Percentiles rank a stretch among this genome's conserved stretches.
Conservation (phyloP, 2,329 filamentous ascomycete genomes). For the Phialocephala sp. region DNA sequence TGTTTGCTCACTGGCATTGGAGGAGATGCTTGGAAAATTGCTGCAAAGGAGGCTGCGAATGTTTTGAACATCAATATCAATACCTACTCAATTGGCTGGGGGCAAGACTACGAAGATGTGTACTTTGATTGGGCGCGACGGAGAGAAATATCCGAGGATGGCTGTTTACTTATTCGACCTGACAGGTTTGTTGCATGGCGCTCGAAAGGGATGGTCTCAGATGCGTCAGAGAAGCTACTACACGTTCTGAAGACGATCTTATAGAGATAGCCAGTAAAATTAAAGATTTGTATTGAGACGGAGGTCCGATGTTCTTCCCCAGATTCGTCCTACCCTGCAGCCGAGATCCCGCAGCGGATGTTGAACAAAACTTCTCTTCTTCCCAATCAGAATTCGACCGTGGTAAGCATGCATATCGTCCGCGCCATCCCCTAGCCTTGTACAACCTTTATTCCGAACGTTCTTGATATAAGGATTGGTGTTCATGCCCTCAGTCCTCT, state of each 20-base stretch:
- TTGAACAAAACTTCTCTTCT: neutral
- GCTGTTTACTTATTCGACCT: constrained; percentile 62
- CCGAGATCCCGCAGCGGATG: neutral
- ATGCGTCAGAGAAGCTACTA: constrained; percentile 23
- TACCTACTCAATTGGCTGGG: constrained; percentile 59
- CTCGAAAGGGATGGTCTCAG: constrained; percentile 19
- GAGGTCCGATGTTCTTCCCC: neutral
- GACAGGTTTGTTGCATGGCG: constrained; percentile 51
- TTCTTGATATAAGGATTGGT: neutral
- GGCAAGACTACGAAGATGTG: constrained; percentile 65
- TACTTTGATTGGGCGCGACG: constrained; percentile 64
- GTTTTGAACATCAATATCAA: constrained; percentile 53
- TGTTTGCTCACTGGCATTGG: constrained; percentile 60
- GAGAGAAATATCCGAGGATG: constrained; percentile 61
- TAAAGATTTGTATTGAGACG: neutral
- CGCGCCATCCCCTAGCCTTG: neutral
- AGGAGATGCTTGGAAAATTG: constrained; percentile 58
- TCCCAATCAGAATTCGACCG: constrained; percentile 19
- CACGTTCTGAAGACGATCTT: constrained; percentile 30
- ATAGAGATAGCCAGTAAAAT: constrained; percentile 11
- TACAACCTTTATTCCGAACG: neutral
- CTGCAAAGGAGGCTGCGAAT: constrained; percentile 48
- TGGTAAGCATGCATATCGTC: neutral
- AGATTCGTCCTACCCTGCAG: constrained; percentile 8
- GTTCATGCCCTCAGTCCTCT: neutral